A percentile compares a stretch with the other conserved stretches of the same genome.
Evolutionary conservation across 2,329 filamentous ascomycete species (phyloP).

Genomic region (Drechslerella dactyloides): DNA sequence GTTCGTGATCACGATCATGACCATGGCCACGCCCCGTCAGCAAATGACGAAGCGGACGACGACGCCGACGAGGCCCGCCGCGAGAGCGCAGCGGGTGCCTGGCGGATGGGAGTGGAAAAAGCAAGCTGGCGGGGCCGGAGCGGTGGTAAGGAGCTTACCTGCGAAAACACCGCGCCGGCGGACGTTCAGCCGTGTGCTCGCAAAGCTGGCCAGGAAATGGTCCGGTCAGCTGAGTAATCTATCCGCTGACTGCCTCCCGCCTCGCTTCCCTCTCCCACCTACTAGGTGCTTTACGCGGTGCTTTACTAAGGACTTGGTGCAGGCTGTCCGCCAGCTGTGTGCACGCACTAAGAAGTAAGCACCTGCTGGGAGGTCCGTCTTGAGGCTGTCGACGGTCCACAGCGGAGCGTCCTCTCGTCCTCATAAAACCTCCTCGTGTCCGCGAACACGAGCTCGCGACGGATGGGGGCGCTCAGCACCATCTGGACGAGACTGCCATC

Average conservation of each 20-base stretch:
- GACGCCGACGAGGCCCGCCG: background rate
- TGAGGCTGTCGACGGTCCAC: no score
- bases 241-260: constrained; percentile 20
- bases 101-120: background rate
- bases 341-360: no score
- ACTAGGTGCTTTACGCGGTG: background rate
- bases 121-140: background rate
- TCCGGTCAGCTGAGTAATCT: constrained; percentile 33
- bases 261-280: background rate
- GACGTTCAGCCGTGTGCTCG: constrained; percentile 7
- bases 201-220: constrained; percentile 7
- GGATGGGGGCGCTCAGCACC: no score
- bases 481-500: no score
- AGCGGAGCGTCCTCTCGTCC: no score
- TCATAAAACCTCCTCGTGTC: background rate
- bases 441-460: constrained; percentile 1
- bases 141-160: background rate
- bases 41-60: background rate
- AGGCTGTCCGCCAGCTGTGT: no score
- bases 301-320: no score
- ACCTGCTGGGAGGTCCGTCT: no score
- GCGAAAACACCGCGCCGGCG: background rate
- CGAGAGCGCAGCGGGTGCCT: background rate
- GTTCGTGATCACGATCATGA: background rate
- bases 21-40: background rate